Evolutionary conservation across 441 rosid species (phyloP), one percentile per base, ranked within the genome.

Genomic region (Gossypium trilobum): DNA sequence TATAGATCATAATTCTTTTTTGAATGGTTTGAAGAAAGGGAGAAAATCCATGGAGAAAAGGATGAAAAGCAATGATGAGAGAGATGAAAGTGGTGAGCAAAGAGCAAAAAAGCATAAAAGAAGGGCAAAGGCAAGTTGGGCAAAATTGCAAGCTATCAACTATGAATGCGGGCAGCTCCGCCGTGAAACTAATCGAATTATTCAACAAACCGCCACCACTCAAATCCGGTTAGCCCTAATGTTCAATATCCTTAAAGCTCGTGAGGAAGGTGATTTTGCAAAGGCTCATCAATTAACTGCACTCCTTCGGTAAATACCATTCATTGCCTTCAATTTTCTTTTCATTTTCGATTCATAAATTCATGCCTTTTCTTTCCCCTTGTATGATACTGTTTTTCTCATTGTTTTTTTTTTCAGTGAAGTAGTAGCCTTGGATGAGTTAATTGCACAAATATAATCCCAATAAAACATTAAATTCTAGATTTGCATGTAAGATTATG

Each of bases 231-330:
- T 70, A 0, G 6, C 17, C 22, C 19, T 70, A 6, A 70, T 55
- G 51, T 55, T 70, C 48, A 31, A 6, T 17, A 70, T 70, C 62
- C 31, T 70, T 0, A 70, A 70, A 5, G 73, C 73, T 0, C 52
- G 73, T 7, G 73, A 70, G 22, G 17, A 31, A 27, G 13, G 19
- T 31, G 62, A 70, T 11, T 55, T 31, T 29, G 9, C 4, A n/a
- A 70, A 2, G 48, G 73, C 51, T 13, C 16, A 46, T 52, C 29
- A 52, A 8, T 56, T 70, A 9, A 54, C 50, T 5, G 20, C 7
- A 2, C 16, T 31, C 0, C 73, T 70, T 7, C 73, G 33, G 63
- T 70, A 16, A 61, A 33, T 33, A 33, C 9, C 9, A 6, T 5
- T 33, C 39, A 6, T 6, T 33, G 39, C 8, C 39, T 33, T 33